Evolutionary conservation across 108 stramenopile species (phyloP).

Genomic region (Parmales sp.): DNA sequence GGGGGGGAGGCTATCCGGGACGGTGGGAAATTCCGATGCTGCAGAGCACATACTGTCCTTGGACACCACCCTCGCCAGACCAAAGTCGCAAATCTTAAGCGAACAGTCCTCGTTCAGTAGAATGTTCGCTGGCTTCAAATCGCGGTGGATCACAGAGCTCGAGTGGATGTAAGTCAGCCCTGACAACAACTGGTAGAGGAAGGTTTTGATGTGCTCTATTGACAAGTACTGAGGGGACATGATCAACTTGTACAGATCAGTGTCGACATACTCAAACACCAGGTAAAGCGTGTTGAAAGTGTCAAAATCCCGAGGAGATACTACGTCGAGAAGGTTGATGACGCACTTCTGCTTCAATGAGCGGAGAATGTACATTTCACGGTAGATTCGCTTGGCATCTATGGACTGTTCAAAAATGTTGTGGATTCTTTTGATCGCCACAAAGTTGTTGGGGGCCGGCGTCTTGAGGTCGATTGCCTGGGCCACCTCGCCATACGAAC

Average conservation of each 20-base stretch:
- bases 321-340: slow-evolving; percentile 79
- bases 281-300: slow-evolving; percentile 36
- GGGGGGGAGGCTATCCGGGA: background rate
- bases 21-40: background rate
- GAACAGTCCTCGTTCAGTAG: slow-evolving; percentile 95
- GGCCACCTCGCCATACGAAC: slow-evolving; percentile 94
- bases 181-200: slow-evolving; percentile 93
- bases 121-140: slow-evolving; percentile 42
- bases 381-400: slow-evolving; percentile 75
- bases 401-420: slow-evolving; percentile 87
- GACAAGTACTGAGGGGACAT: slow-evolving; percentile 95
- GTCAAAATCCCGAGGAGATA: slow-evolving; percentile 38
- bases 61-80: slow-evolving; percentile 74
- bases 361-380: slow-evolving; percentile 88
- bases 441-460: slow-evolving; percentile 27
- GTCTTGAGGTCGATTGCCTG: slow-evolving; percentile 71
- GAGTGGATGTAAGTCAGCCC: slow-evolving; percentile 87
- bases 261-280: slow-evolving; percentile 81
- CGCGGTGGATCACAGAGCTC: slow-evolving; percentile 83
- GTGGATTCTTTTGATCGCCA: slow-evolving; percentile 88
- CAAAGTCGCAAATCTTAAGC: slow-evolving; percentile 97
- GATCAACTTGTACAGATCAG: slow-evolving; percentile 96
- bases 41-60: background rate
- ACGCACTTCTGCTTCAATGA: slow-evolving; percentile 76
- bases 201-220: slow-evolving; percentile 86